Conservation (phyloP, 2,329 filamentous ascomycete species). For the Apiospora koreana region DNA sequence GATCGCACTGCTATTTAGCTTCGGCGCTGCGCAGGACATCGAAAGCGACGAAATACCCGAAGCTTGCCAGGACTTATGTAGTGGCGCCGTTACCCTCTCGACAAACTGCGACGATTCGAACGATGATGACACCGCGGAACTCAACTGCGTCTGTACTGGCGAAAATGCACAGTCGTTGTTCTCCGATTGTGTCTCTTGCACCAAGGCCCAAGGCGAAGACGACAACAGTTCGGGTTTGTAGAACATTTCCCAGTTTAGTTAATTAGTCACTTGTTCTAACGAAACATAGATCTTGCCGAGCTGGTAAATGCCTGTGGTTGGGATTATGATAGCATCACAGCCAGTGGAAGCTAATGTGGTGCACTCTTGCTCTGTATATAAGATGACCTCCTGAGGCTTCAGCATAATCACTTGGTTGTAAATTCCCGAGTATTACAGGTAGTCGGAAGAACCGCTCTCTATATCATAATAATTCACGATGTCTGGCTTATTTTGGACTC, state of each 20-base stretch:
- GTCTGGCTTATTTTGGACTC: no score
- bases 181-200: neutral
- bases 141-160: neutral
- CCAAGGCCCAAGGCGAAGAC: neutral
- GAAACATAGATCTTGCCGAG: neutral
- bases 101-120: neutral
- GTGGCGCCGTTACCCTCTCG: neutral
- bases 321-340: neutral
- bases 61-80: neutral
- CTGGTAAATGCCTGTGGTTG: neutral
- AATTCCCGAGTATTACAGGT: no score
- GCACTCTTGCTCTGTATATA: no score
- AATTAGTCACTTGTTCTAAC: neutral
- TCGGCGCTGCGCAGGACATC: neutral
- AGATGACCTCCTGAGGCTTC: no score
- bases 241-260: neutral
- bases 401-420: no score
- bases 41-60: neutral
- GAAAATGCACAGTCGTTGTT: neutral
- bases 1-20: neutral
- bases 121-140: neutral
- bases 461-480: no score
- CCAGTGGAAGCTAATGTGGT: neutral
- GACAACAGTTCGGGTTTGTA: neutral
- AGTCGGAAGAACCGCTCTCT: no score